phyloP scores from a whole-genome alignment of 805 yeast species.

The Wickerhamiella siamensis region DNA sequence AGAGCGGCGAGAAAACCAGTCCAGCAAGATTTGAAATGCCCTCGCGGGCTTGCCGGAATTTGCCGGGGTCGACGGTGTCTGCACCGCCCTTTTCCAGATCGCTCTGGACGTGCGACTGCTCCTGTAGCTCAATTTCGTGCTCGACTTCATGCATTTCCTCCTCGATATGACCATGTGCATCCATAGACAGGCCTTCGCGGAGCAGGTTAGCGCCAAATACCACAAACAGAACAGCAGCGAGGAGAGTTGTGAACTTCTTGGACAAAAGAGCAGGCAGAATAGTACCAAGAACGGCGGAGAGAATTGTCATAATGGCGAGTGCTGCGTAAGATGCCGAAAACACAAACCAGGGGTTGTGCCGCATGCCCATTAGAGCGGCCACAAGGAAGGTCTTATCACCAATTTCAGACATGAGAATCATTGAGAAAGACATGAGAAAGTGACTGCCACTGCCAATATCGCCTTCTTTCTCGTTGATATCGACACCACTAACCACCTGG shows the following conservation, averaged over 20 bases:
- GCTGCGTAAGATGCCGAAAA: conserved; percentile 79
- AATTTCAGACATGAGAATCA: conserved; percentile 91
- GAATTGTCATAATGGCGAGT: conserved; percentile 75
- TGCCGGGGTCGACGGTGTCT: conserved; percentile 16
- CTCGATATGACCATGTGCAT: conserved; percentile 59
- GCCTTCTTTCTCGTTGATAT: neutral
- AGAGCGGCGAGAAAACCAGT: conserved; percentile 65
- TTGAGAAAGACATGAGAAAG: conserved; percentile 66
- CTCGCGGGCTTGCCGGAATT: conserved; percentile 10
- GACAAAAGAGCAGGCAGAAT: conserved; percentile 76
- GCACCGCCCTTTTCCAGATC: conserved; percentile 28
- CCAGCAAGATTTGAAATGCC: conserved; percentile 43
- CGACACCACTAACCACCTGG: neutral
- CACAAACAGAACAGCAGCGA: conserved; percentile 70
- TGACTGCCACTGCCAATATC: conserved; percentile 24
- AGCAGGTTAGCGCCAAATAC: conserved; percentile 36
- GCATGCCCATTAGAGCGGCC: conserved; percentile 98
- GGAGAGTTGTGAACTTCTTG: conserved; percentile 58
- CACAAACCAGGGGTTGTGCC: conserved; percentile 68
- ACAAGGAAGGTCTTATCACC: conserved; percentile 96
- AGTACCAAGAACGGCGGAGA: conserved; percentile 85
- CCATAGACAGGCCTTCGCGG: conserved; percentile 70
- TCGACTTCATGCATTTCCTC: conserved; percentile 96
- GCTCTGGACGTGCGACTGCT: conserved; percentile 32
- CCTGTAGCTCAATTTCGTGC: conserved; percentile 65